Evolutionary conservation across 495 filamentous ascomycete genomes (phyloP).

Genomic region (Aspergillus asperescens): DNA sequence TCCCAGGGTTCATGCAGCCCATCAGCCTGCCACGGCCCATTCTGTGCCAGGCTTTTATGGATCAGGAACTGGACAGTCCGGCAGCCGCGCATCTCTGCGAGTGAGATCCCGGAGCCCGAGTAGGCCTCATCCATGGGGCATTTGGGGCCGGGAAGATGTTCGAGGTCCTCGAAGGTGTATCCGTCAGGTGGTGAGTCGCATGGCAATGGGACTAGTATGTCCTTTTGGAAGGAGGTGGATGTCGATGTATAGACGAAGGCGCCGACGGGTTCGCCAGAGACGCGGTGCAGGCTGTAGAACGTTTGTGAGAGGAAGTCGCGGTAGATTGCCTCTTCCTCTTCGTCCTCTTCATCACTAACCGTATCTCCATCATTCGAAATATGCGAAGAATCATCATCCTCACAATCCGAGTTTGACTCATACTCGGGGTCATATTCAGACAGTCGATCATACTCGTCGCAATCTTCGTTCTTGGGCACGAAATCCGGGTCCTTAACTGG

Average conservation of each 20-base stretch:
- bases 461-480: no score
- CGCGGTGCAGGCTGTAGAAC: no score
- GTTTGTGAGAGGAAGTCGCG: no score
- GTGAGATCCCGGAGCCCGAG: slow-evolving; percentile 17
- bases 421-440: no score
- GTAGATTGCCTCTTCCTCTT: no score
- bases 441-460: no score
- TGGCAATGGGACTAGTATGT: slow-evolving; percentile 1
- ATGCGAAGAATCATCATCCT: no score
- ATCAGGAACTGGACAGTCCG: slow-evolving; percentile 24
- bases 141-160: slow-evolving; percentile 15
- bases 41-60: slow-evolving; percentile 10
- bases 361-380: no score
- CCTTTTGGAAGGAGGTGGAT: background rate
- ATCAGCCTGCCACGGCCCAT: slow-evolving; percentile 13
- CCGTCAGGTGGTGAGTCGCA: background rate
- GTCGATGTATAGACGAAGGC: background rate
- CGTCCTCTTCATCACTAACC: no score
- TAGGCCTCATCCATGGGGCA: slow-evolving; percentile 19
- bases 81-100: slow-evolving; percentile 29
- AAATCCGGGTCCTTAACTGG: no score
- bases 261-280: background rate
- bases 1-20: slow-evolving; percentile 22
- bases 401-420: no score
- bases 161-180: slow-evolving; percentile 9